Evolutionary conservation across 2,329 filamentous ascomycete species (phyloP).

Genomic region (Epichloe scottii): DNA sequence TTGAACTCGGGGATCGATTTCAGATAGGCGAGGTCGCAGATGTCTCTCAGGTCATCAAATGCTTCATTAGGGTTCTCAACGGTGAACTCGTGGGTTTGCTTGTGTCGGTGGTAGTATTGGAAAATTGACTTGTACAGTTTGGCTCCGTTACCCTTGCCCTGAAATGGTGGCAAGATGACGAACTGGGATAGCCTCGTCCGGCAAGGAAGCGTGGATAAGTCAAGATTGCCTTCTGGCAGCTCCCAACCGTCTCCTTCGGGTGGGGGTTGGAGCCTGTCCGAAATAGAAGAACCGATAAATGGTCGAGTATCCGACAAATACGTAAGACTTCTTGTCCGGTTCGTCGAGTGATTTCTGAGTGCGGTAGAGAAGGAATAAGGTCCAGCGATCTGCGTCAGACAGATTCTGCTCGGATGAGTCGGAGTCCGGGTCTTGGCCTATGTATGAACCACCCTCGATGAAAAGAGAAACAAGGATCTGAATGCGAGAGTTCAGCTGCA

Average conservation of each 20-base stretch:
- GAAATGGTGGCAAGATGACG: conserved; percentile 77
- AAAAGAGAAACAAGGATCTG: conserved; percentile 77
- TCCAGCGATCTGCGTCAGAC: conserved; percentile 73
- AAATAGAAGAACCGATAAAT: conserved; percentile 76
- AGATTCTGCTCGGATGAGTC: conserved; percentile 53
- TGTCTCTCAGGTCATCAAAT: conserved; percentile 69
- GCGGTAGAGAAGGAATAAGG: conserved; percentile 75
- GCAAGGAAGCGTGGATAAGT: conserved; percentile 52
- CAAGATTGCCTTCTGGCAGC: conserved; percentile 31
- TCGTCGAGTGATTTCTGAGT: conserved; percentile 35
- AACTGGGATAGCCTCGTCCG: conserved; percentile 88
- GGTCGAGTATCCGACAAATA: conserved; percentile 80
- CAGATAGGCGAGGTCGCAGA: conserved; percentile 57
- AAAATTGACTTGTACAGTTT: conserved; percentile 75
- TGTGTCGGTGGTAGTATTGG: conserved; percentile 49
- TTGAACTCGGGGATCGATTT: conserved; percentile 46
- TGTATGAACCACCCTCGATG: conserved; percentile 81
- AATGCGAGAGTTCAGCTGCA: conserved; percentile 62
- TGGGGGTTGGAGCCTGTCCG: conserved; percentile 30
- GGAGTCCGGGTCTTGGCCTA: conserved; percentile 36
- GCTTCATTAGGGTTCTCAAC: conserved; percentile 88
- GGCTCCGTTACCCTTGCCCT: conserved; percentile 65
- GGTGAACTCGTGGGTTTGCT: conserved; percentile 68
- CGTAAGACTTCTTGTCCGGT: conserved; percentile 48
- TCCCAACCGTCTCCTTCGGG: conserved; percentile 29